These are phyloP conservation scores for Ceratocystis smalleyi DNA, from an alignment of 2,329 filamentous ascomycete genomes.

Conservation along the genomic window DNA sequence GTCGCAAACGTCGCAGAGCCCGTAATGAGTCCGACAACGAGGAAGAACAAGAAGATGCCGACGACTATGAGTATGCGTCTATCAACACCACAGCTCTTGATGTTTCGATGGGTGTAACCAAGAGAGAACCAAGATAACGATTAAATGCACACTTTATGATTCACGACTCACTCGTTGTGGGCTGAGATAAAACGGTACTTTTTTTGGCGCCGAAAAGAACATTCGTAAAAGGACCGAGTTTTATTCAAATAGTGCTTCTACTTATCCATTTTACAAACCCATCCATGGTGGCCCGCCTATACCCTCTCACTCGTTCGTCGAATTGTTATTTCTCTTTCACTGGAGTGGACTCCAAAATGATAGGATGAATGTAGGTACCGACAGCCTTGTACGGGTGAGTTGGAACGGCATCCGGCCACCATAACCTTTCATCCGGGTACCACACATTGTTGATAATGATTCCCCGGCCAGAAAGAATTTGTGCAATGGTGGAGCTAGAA, in stretches of 20 bases:
- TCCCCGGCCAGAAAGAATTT: not conserved
- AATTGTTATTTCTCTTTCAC: not conserved
- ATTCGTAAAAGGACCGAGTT: not conserved
- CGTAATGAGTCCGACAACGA: constrained; percentile 10
- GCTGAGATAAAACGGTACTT: not conserved
- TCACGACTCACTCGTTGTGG: not conserved
- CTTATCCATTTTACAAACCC: not conserved
- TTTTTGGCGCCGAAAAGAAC: not conserved
- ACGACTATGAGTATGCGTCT: constrained; percentile 10
- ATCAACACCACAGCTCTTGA: constrained; percentile 8
- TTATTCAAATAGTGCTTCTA: not conserved
- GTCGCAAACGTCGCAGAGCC: constrained; percentile 4
- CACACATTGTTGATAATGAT: constrained; percentile 12
- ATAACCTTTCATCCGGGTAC: constrained; percentile 2
- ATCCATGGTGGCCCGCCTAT: not conserved
- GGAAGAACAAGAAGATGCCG: constrained; percentile 7
- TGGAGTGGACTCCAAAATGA: no score
- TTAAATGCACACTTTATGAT: not conserved
- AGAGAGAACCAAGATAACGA: not conserved
- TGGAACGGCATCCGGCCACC: not conserved
- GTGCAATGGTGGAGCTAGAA: constrained; percentile 29
- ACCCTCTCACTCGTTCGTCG: not conserved
- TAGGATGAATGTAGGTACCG: not conserved
- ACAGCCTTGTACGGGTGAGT: not conserved
- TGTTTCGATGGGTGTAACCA: not conserved